Evolutionary conservation across 176 grass and related monocot genomes (phyloP), one percentile per base, ranked within the genome.

Genomic region (Oropetium thomaeum): DNA sequence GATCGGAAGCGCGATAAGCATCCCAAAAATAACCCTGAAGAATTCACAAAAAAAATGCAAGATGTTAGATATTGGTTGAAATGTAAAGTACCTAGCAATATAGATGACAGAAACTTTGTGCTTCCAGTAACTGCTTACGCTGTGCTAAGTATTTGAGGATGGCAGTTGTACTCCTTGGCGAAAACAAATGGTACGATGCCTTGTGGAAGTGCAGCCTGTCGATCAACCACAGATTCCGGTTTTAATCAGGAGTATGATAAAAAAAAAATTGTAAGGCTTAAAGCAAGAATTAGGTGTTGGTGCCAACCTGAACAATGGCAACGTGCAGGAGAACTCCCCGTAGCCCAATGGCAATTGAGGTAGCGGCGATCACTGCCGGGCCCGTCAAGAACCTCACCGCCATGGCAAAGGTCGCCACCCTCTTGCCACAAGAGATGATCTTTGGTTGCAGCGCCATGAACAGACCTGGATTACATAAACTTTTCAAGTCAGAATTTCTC

Each of bases 391-490:
- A 97, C 82, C 95, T 85, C 38, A 97, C 95, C 0, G 95, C 95
- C 91, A 97, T 94, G 0, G 95, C 87, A 32, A 97, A 97, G 3
- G 95, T 82, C 0, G 95, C 95, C 10, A 97, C 91, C 3, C 84
- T 85, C 25, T 97, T 97, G 3, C 95, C 95, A 2, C 95, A 97
- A 2, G 95, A 85, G 51, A 97, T 94, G 27, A 97, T 92, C 78
- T 93, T 97, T 9, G 91, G 88, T 86, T 97, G 95, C 71, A 97
- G 40, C 32, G 95, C 95, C 95, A 97, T 97, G 91, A 97, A 97
- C 15, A 97, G 81, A 48, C 95, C 95, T 97, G 58, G 12, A 33
- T 55, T 30, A 25, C 76, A 70, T 58, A 23, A 15, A 53, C 10
- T n/a, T n/a, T n/a, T 23, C 49, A 9, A 8, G 67, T 88, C 26